These are phyloP conservation scores for Penicillium canescens DNA, from an alignment of 495 filamentous ascomycete species.

Conservation along the genomic window DNA sequence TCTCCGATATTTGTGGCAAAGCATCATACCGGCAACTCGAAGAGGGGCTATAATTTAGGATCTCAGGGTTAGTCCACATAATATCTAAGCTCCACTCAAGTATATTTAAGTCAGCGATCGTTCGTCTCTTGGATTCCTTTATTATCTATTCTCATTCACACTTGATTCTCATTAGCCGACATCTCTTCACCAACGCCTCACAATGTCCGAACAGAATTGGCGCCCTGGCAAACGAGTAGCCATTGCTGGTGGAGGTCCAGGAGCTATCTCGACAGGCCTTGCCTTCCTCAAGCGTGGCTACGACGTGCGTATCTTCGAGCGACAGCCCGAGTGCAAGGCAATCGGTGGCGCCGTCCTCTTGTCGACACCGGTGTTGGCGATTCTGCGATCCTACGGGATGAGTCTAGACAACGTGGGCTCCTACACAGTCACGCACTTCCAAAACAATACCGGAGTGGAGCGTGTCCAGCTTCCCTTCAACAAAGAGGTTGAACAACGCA, in stretches of 20 bases:
- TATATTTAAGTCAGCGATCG: too few species aligned
- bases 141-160: too few species aligned
- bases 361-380: conserved; percentile 9
- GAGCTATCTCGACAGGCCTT: conserved; percentile 9
- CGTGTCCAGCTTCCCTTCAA: conserved; percentile 22
- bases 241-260: conserved; percentile 12
- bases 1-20: too few species aligned
- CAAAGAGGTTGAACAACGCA: conserved; percentile 9
- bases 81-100: too few species aligned
- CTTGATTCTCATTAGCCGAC: too few species aligned
- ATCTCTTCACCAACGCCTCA: too few species aligned
- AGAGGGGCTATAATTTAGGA: too few species aligned
- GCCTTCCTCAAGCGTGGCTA: conserved; percentile 13
- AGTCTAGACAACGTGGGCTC: conserved; percentile 4
- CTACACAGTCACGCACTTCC: conserved; percentile 12
- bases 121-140: too few species aligned
- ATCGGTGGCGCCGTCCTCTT: conserved; percentile 12
- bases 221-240: conserved; percentile 11
- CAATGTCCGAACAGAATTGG: not conserved
- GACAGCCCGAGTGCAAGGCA: conserved; percentile 10
- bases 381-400: conserved; percentile 12
- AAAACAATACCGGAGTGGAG: conserved; percentile 1
- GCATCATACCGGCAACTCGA: too few species aligned
- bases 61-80: too few species aligned
- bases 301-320: conserved; percentile 11